These are phyloP conservation scores for Ilyonectria mors-panacis DNA, from an alignment of 2,329 filamentous ascomycete genomes.

Conservation along the genomic window DNA sequence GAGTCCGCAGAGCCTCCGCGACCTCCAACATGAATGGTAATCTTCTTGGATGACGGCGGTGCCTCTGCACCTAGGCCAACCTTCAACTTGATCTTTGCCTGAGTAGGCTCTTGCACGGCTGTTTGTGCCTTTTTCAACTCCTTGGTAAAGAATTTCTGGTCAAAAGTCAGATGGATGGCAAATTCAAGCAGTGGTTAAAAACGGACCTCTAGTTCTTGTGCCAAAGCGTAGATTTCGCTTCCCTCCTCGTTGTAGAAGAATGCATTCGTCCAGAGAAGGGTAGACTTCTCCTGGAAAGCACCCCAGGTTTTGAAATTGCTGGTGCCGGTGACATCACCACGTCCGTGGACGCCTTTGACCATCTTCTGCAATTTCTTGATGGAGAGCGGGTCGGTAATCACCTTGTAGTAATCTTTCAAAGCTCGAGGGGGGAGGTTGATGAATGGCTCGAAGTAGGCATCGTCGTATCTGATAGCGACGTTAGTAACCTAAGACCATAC, in stretches of 20 bases:
- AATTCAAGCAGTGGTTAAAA: neutral
- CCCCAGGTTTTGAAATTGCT: constrained; percentile 87
- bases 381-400: constrained; percentile 86
- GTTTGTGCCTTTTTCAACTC: constrained; percentile 80
- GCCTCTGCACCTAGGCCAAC: constrained; percentile 67
- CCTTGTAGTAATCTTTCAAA: constrained; percentile 87
- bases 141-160: constrained; percentile 77
- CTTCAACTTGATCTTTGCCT: constrained; percentile 87
- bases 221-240: constrained; percentile 85
- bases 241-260: constrained; percentile 93
- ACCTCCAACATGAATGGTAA: constrained; percentile 80
- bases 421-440: constrained; percentile 82
- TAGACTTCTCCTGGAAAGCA: constrained; percentile 83
- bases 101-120: constrained; percentile 78
- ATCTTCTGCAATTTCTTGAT: constrained; percentile 83
- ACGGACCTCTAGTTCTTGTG: constrained; percentile 82
- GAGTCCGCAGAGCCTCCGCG: constrained; percentile 69
- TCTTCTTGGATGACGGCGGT: constrained; percentile 69
- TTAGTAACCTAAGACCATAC: constrained; percentile 34
- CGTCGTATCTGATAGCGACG: constrained; percentile 72
- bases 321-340: constrained; percentile 73
- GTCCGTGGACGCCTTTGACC: constrained; percentile 80
- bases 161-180: constrained; percentile 28
- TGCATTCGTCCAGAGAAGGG: constrained; percentile 89
- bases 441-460: constrained; percentile 81